Evolutionary conservation across 345 rosid species (phyloP).

Genomic region (Euphorbia tirucalli): DNA sequence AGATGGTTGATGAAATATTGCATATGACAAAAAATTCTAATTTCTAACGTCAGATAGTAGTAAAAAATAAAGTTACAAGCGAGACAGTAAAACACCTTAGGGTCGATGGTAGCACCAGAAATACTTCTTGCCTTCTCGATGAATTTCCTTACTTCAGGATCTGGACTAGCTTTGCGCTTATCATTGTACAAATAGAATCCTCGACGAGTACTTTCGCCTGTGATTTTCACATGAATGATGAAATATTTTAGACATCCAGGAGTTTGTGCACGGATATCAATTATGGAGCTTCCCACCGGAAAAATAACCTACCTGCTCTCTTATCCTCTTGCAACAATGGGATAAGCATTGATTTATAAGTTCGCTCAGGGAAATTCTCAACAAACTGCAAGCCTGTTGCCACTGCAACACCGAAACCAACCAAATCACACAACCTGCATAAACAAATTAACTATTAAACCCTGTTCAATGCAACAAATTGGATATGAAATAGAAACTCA

Average conservation of each 20-base stretch:
- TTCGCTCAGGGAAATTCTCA: conserved; percentile 75
- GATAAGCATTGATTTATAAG: conserved; percentile 80
- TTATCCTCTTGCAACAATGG: conserved; percentile 91
- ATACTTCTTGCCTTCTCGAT: conserved; percentile 80
- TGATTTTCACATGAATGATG: not conserved
- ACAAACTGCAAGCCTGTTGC: conserved; percentile 79
- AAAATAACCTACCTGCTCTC: conserved; percentile 54
- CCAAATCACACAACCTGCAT: conserved; percentile 80
- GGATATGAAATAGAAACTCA: not conserved
- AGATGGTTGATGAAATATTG: not conserved
- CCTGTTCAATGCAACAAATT: conserved; percentile 2
- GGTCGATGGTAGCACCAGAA: conserved; percentile 63
- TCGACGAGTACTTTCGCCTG: conserved; percentile 80
- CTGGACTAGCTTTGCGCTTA: conserved; percentile 82
- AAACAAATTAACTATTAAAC: conserved; percentile 4
- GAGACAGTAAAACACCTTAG: conserved; percentile 49
- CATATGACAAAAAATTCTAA: not conserved
- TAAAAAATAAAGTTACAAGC: conserved; percentile 1
- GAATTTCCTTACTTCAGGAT: conserved; percentile 71
- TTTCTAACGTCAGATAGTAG: not conserved
- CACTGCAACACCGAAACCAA: conserved; percentile 87
- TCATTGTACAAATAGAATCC: conserved; percentile 86
- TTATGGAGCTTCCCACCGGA: not conserved
- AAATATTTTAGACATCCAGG: conserved; percentile 9
- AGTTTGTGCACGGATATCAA: conserved; percentile 3